Conservation (phyloP, 2,329 filamentous ascomycete species). For the Fusarium albidum region DNA sequence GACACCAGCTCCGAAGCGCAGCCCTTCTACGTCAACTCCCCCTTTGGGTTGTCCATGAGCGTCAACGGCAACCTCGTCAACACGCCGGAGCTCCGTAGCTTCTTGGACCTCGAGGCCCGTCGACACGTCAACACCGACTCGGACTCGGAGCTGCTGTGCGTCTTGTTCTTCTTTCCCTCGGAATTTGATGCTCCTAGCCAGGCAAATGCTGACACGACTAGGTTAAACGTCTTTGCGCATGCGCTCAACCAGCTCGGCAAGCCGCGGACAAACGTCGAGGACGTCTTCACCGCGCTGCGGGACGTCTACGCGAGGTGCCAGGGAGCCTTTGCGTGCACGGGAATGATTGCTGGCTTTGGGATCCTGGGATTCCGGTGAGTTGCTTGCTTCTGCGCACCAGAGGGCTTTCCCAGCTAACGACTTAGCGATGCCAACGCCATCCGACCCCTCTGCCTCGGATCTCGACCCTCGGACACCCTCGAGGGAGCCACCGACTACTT, state of each 20-base stretch:
- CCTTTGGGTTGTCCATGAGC: constrained; percentile 32
- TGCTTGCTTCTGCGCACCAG: too few relatives aligned
- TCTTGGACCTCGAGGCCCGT: constrained; percentile 79
- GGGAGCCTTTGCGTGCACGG: constrained; percentile 81
- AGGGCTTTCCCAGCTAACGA: constrained; percentile 49
- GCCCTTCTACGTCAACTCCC: constrained; percentile 86
- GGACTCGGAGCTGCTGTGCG: constrained; percentile 65
- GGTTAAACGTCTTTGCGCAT: constrained; percentile 85
- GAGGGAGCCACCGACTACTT: constrained; percentile 81
- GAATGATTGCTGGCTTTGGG: constrained; percentile 83
- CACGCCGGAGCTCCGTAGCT: constrained; percentile 71
- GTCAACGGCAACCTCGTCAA: constrained; percentile 92
- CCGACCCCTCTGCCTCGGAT: constrained; percentile 82
- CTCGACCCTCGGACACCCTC: constrained; percentile 69
- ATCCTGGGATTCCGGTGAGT: constrained; percentile 74
- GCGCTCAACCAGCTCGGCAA: constrained; percentile 83
- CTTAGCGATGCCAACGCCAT: constrained; percentile 67
- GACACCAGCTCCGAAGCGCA: constrained; percentile 78
- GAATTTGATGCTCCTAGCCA: background rate
- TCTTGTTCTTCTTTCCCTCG: background rate
- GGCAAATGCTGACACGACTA: too few relatives aligned
- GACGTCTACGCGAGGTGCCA: constrained; percentile 77
- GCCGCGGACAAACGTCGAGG: constrained; percentile 78
- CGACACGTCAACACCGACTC: constrained; percentile 91
- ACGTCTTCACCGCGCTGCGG: constrained; percentile 76